Evolutionary conservation across 2,329 filamentous ascomycete species (phyloP).

Genomic region (Westerdykella ornata): DNA sequence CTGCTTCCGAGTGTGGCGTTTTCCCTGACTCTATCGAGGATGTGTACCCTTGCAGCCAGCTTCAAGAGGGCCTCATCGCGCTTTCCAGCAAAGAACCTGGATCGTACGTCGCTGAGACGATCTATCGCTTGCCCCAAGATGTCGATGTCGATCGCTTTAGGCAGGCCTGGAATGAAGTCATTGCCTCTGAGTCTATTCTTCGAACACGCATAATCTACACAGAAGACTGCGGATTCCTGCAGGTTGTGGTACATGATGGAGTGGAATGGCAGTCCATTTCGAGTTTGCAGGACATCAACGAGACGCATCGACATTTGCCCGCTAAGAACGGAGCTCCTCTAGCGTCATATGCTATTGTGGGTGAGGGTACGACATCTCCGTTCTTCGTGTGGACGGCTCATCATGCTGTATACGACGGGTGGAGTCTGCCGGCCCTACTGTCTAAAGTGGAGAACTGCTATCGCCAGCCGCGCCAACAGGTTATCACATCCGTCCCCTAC

Average conservation of each 20-base stretch:
- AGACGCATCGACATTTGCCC: slow-evolving; percentile 22
- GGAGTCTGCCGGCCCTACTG: slow-evolving; percentile 24
- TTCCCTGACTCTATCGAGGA: slow-evolving; percentile 22
- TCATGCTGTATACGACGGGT: slow-evolving; percentile 36
- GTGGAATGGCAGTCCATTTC: slow-evolving; percentile 16
- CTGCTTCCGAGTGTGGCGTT: slow-evolving; percentile 24
- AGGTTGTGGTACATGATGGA: slow-evolving; percentile 25
- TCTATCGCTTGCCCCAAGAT: slow-evolving; percentile 35
- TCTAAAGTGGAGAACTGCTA: slow-evolving; percentile 24
- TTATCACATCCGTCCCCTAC: slow-evolving; percentile 21
- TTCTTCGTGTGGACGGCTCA: slow-evolving; percentile 35
- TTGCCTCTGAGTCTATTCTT: slow-evolving; percentile 41
- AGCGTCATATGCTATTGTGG: slow-evolving; percentile 19
- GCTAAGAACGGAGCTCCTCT: slow-evolving; percentile 23
- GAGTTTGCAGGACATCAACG: slow-evolving; percentile 20
- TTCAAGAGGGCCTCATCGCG: slow-evolving; percentile 29
- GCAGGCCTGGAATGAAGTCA: slow-evolving; percentile 42
- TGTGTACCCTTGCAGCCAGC: slow-evolving; percentile 27
- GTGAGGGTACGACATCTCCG: slow-evolving; percentile 10
- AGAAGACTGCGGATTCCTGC: slow-evolving; percentile 27
- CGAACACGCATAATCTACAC: slow-evolving; percentile 40
- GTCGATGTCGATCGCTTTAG: slow-evolving; percentile 35
- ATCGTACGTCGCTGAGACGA: slow-evolving; percentile 33
- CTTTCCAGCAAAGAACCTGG: slow-evolving; percentile 28
- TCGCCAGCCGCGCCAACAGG: slow-evolving; percentile 4